A percentile compares a stretch with the other conserved stretches of the same genome.
phyloP scores from a whole-genome alignment of 768 basidiomycete genomes.

The Hypholoma fasciculare region DNA sequence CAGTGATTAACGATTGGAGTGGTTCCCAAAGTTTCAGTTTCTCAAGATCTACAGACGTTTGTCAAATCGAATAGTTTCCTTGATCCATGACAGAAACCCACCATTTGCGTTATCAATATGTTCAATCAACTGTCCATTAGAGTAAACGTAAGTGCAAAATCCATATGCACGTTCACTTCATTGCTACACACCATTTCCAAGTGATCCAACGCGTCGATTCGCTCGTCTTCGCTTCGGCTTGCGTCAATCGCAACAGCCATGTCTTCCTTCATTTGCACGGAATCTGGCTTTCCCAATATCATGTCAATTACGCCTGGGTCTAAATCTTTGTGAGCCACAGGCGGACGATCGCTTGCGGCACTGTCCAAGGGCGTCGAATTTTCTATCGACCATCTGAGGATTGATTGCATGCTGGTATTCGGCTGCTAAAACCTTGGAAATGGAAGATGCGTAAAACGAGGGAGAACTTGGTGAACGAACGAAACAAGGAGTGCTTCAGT shows the following conservation, averaged over 20 bases:
- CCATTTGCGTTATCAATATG: conserved; percentile 92
- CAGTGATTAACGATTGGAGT: conserved; percentile 61
- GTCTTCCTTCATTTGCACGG: conserved; percentile 82
- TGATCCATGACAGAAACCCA: conserved; percentile 21
- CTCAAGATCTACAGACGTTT: conserved; percentile 58
- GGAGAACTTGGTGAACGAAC: no score
- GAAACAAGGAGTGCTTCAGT: no score
- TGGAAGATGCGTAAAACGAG: background rate
- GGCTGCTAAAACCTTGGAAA: background rate
- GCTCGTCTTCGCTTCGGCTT: conserved; percentile 50
- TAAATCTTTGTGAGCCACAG: conserved; percentile 46
- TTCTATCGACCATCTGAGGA: conserved; percentile 83
- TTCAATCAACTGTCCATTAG: conserved; percentile 65
- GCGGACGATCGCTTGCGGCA: conserved; percentile 30
- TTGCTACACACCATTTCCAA: conserved; percentile 73
- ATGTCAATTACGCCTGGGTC: conserved; percentile 84
- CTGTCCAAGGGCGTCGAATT: conserved; percentile 47
- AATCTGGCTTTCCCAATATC: conserved; percentile 84
- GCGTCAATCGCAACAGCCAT: conserved; percentile 64
- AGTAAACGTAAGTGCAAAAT: background rate
- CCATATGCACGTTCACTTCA: background rate
- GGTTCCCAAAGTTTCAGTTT: conserved; percentile 81
- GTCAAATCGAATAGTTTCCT: background rate
- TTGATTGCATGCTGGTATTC: conserved; percentile 56
- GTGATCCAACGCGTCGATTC: conserved; percentile 76